These are phyloP conservation scores for Leishmania lainsoni DNA, from an alignment of 208 protist genomes.

Conservation along the genomic window DNA sequence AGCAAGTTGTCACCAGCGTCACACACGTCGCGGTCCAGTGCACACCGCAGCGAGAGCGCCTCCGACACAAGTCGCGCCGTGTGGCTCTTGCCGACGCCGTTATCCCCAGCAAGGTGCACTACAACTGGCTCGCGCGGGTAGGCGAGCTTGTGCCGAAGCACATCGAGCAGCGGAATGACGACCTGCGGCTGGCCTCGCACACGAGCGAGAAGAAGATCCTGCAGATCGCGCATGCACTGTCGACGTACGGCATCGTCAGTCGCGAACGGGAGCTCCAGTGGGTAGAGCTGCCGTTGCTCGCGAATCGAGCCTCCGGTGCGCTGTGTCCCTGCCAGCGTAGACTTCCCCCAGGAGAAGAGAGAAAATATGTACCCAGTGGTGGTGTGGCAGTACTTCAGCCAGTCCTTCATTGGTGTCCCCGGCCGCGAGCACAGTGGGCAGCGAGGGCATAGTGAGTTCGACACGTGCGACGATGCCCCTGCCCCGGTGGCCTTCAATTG, in stretches of 20 bases:
- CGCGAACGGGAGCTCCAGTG: conserved; percentile 60
- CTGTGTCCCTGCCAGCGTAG: conserved; percentile 11
- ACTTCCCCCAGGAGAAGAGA: conserved; percentile 28
- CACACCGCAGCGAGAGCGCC: conserved; percentile 57
- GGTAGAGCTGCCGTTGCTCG: conserved; percentile 26
- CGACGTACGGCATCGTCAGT: conserved; percentile 40
- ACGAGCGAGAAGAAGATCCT: conserved; percentile 48
- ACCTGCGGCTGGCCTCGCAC: conserved; percentile 69
- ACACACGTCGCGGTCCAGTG: conserved; percentile 38
- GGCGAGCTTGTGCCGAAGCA: conserved; percentile 64
- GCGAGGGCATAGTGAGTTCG: conserved; percentile 35
- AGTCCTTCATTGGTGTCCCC: conserved; percentile 19
- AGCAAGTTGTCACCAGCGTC: conserved; percentile 71
- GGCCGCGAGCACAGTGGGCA: conserved; percentile 49
- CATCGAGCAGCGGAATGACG: conserved; percentile 37
- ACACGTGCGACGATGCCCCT: background rate
- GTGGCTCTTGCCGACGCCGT: conserved; percentile 81
- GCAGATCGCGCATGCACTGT: conserved; percentile 39
- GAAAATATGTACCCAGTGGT: conserved; percentile 23
- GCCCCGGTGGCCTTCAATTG: background rate
- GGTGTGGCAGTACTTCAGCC: conserved; percentile 48
- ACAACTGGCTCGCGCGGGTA: conserved; percentile 66
- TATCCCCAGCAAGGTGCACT: conserved; percentile 83
- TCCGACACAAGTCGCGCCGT: conserved; percentile 69
- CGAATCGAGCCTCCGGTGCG: conserved; percentile 12